Evolutionary conservation across 2,329 filamentous ascomycete genomes (phyloP), one percentile per base, ranked within the genome.

Genomic region (Aureobasidium melanogenum): DNA sequence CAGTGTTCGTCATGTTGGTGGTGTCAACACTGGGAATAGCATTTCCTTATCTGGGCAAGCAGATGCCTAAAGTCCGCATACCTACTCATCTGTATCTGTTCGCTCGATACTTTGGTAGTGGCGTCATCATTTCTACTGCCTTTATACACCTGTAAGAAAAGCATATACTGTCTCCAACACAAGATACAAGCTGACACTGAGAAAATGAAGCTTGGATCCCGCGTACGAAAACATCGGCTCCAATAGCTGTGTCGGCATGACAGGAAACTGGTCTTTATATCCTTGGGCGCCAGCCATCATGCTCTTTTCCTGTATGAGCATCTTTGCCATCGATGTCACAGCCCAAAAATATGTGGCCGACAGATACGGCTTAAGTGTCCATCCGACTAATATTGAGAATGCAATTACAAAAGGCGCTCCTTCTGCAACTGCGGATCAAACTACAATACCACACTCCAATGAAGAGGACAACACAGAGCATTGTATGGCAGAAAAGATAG

Each of bases 71-170:
- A 68, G 9, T 67, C 65, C 32, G 24, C 32, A 47, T 47, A 1
- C 41, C 56, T 1, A 36, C 28, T 17, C n/a, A 9, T 7, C 17
- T 36, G 7, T 96, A 96, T 75, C 96, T 96, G 73, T 76, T 93
- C 60, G 88, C 88, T 66, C 96, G 96, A 73, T 96, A 93, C 75
- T 90, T 97, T 70, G 93, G 93, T 65, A 94, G 91, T 0, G 93
- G 93, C 46, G 91, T 97, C 65, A 97, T 97, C 69, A 84, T 97
- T 66, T 88, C 89, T 7, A 97, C 93, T 1, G 90, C 92, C 0
- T 96, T 95, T 73, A 52, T 52, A 24, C 48, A 52, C 26, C 10
- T 52, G 48, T 50, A 50, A 50, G 46, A 47, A 5, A 12, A 32
- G 30, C 10, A 30, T 30, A 30, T 5, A 1, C 17, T 2, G 9